A percentile compares a stretch with the other conserved stretches of the same genome.
These are phyloP conservation scores for Handroanthus guayacan DNA, from an alignment of 257 asterid species.

Conservation along the genomic window DNA sequence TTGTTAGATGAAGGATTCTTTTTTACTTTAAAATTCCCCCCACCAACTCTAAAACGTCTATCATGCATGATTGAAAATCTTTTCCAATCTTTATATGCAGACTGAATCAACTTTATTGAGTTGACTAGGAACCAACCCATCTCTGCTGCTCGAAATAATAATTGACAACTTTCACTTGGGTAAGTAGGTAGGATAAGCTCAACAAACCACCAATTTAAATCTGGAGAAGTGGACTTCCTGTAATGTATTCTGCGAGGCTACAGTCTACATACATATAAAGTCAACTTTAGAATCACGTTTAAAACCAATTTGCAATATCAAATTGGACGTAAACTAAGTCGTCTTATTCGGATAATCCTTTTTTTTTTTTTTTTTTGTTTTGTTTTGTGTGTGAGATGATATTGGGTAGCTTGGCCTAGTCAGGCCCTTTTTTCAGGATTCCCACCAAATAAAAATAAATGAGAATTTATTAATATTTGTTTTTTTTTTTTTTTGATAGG, in stretches of 20 bases:
- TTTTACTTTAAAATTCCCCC: too few species aligned
- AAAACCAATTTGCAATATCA: neutral
- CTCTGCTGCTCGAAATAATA: neutral
- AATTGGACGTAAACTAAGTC: neutral
- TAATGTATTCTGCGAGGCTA: neutral
- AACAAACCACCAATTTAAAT: conserved; percentile 10
- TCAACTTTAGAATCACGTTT: neutral
- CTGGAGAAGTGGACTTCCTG: neutral
- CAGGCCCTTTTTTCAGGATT: too few species aligned
- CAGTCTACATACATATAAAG: neutral
- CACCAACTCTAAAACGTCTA: too few species aligned
- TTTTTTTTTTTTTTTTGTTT: neutral
- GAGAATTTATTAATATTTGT: too few species aligned
- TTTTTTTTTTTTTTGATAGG: too few species aligned
- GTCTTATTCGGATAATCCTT: neutral
- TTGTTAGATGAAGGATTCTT: too few species aligned
- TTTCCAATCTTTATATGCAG: neutral
- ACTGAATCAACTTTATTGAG: neutral
- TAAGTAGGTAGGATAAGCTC: conserved; percentile 28
- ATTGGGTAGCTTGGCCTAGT: neutral
- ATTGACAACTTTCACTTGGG: neutral
- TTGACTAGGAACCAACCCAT: conserved; percentile 1
- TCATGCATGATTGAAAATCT: neutral
- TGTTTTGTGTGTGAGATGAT: neutral
- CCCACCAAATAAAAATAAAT: too few species aligned